Evolutionary conservation across 768 basidiomycete genomes (phyloP).

Genomic region (Mycena albidolilacea): DNA sequence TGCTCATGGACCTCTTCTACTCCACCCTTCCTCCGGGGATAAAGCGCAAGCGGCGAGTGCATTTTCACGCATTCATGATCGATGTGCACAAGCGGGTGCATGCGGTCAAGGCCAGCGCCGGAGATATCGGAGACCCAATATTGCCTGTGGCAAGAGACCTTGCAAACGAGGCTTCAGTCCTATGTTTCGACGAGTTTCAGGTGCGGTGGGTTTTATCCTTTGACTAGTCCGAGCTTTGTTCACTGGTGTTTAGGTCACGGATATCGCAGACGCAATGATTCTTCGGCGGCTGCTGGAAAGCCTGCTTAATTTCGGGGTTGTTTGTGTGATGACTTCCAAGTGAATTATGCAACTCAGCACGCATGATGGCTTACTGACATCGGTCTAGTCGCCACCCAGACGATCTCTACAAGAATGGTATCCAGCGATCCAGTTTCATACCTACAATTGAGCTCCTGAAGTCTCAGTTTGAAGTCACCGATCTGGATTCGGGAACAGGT

Average conservation of each 20-base stretch:
- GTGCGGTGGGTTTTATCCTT: constrained; percentile 56
- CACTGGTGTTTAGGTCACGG: constrained; percentile 76
- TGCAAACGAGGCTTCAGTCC: constrained; percentile 84
- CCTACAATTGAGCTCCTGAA: constrained; percentile 97
- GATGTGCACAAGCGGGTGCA: constrained; percentile 97
- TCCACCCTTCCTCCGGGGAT: constrained; percentile 80
- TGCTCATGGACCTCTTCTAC: constrained; percentile 99
- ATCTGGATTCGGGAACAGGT: constrained; percentile 97
- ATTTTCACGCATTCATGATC: constrained; percentile 99
- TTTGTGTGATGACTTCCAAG: constrained; percentile 98
- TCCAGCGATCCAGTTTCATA: constrained; percentile 94
- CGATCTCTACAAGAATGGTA: constrained; percentile 98
- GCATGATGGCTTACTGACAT: constrained; percentile 10
- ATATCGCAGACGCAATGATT: constrained; percentile 99
- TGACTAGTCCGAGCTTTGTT: constrained; percentile 15
- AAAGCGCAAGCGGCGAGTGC: constrained; percentile 87
- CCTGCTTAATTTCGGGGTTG: constrained; percentile 90
- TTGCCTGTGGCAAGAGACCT: constrained; percentile 89
- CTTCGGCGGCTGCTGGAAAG: constrained; percentile 89
- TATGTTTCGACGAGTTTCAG: constrained; percentile 99
- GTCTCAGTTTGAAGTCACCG: constrained; percentile 86
- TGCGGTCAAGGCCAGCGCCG: constrained; percentile 81
- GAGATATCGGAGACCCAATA: constrained; percentile 86
- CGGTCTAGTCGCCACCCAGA: constrained; percentile 91
- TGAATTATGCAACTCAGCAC: constrained; percentile 55